phyloP scores from a whole-genome alignment of 2,329 filamentous ascomycete species.

The Diaporthe longicolla region DNA sequence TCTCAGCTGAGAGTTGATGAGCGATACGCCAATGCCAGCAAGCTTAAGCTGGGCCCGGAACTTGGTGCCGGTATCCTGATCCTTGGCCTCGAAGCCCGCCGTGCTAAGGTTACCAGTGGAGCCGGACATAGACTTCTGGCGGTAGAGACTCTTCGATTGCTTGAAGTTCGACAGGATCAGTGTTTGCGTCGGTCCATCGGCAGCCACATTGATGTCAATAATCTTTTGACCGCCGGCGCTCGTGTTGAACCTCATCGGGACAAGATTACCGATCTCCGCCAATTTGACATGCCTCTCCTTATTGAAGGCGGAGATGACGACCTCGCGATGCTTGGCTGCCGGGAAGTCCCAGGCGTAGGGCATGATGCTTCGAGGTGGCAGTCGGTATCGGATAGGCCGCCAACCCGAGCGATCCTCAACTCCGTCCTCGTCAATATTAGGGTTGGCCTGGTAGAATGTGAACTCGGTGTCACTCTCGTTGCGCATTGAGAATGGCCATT shows the following conservation, averaged over 20 bases:
- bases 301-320: conserved; percentile 83
- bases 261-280: conserved; percentile 94
- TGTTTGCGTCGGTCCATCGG: conserved; percentile 95
- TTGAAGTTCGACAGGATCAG: conserved; percentile 95
- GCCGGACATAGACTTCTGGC: conserved; percentile 67
- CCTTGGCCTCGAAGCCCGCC: conserved; percentile 91
- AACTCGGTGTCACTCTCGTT: conserved; percentile 98
- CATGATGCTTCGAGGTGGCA: conserved; percentile 97
- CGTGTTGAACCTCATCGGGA: conserved; percentile 91
- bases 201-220: conserved; percentile 96
- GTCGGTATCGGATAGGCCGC: conserved; percentile 91
- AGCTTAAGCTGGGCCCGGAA: conserved; percentile 92
- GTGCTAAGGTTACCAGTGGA: conserved; percentile 65
- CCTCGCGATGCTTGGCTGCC: conserved; percentile 94
- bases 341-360: conserved; percentile 99
- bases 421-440: conserved; percentile 92
- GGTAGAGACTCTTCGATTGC: conserved; percentile 91
- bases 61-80: conserved; percentile 87
- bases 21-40: conserved; percentile 90
- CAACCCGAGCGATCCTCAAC: conserved; percentile 87
- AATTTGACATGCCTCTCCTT: conserved; percentile 94
- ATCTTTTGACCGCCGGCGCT: conserved; percentile 81
- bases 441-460: conserved; percentile 95
- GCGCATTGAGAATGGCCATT: conserved; percentile 98
- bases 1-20: conserved; percentile 92